These are phyloP conservation scores for Talaromyces trachyspermus DNA, from an alignment of 495 filamentous ascomycete genomes.

Conservation along the genomic window DNA sequence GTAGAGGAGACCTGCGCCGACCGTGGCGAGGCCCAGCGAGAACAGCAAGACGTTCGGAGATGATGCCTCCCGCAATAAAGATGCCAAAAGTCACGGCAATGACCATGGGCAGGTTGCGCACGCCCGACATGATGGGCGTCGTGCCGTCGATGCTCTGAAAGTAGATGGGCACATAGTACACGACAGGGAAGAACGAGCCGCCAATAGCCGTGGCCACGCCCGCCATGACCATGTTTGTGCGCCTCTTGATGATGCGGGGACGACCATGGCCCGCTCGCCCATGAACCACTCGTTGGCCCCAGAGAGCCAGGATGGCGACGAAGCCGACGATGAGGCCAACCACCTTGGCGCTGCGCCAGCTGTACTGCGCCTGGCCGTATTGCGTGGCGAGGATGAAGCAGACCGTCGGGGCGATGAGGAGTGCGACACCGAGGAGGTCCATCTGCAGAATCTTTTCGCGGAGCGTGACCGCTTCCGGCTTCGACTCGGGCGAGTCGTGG, in stretches of 20 bases:
- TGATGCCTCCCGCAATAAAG: not conserved
- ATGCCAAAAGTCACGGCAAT: not conserved
- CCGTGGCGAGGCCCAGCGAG: slow-evolving; percentile 26
- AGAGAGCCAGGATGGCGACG: slow-evolving; percentile 19
- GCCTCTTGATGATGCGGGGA: slow-evolving; percentile 26
- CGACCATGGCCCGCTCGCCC: slow-evolving; percentile 26
- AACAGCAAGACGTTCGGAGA: slow-evolving; percentile 51
- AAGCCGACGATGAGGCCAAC: slow-evolving; percentile 11
- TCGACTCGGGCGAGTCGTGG: slow-evolving; percentile 15
- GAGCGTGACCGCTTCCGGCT: slow-evolving; percentile 10
- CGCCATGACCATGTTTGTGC: slow-evolving; percentile 43
- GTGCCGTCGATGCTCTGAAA: not conserved
- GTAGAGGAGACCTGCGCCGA: slow-evolving; percentile 19
- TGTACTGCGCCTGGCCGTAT: slow-evolving; percentile 10
- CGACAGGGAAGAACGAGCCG: slow-evolving; percentile 37
- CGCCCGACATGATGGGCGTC: not conserved
- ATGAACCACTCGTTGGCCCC: slow-evolving; percentile 19
- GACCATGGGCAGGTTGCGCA: not conserved
- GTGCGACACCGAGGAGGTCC: slow-evolving; percentile 6
- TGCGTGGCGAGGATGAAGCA: slow-evolving; percentile 15
- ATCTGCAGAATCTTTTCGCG: slow-evolving; percentile 17
- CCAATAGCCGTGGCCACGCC: slow-evolving; percentile 40
- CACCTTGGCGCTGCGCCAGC: slow-evolving; percentile 9
- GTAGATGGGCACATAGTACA: slow-evolving; percentile 16
- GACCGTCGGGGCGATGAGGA: slow-evolving; percentile 7